Conservation (phyloP, 2,329 filamentous ascomycete genomes). For the Aspergillus sp. region DNA sequence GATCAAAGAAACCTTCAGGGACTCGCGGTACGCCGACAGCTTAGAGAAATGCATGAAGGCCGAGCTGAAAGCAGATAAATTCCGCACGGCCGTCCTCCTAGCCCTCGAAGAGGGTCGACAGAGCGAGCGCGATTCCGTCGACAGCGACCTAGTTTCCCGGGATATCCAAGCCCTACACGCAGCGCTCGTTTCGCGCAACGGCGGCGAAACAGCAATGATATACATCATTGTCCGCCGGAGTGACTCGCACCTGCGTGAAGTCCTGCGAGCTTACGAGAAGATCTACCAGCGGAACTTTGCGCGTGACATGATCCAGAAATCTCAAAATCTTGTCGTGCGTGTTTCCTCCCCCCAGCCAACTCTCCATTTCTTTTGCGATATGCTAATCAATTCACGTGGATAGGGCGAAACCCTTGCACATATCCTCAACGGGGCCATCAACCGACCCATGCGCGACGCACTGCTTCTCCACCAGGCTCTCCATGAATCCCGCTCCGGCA, state of each 20-base stretch:
- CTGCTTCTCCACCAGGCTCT: slow-evolving; percentile 89
- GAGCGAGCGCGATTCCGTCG: slow-evolving; percentile 71
- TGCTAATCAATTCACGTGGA: slow-evolving; percentile 1
- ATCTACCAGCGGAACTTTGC: slow-evolving; percentile 80
- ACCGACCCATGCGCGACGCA: slow-evolving; percentile 89
- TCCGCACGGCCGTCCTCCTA: slow-evolving; percentile 81
- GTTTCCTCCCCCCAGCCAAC: background rate
- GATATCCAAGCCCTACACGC: slow-evolving; percentile 73
- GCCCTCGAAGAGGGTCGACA: slow-evolving; percentile 81
- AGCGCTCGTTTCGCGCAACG: slow-evolving; percentile 68
- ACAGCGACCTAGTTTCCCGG: slow-evolving; percentile 61
- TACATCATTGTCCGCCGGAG: slow-evolving; percentile 77
- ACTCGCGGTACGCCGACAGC: slow-evolving; percentile 86
- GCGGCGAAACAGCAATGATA: slow-evolving; percentile 86
- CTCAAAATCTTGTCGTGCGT: slow-evolving; percentile 87
- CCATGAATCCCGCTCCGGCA: slow-evolving; percentile 66
- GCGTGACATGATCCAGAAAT: slow-evolving; percentile 81
- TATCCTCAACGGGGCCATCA: slow-evolving; percentile 94
- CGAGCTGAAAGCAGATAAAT: slow-evolving; percentile 94
- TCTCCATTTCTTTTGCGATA: background rate
- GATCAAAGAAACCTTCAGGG: slow-evolving; percentile 85
- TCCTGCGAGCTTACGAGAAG: slow-evolving; percentile 73
- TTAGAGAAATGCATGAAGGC: slow-evolving; percentile 83
- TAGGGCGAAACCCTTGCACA: slow-evolving; percentile 93
- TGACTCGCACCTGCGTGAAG: slow-evolving; percentile 77